Evolutionary conservation across 2,329 filamentous ascomycete genomes (phyloP), one percentile per base, ranked within the genome.

Genomic region (Calonectria honghensis): DNA sequence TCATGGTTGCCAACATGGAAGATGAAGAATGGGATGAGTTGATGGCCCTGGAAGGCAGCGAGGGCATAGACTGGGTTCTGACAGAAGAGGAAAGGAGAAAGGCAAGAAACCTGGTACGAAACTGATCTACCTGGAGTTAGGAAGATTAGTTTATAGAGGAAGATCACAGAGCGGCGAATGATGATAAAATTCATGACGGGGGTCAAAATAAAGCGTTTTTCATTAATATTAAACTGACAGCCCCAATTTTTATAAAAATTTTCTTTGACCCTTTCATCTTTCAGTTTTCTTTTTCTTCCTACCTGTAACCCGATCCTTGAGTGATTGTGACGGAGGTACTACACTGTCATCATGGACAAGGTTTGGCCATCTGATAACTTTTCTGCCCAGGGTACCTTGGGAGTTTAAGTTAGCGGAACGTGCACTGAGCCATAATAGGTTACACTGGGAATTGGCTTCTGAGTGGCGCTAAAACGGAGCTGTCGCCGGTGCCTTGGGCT

Each of bases 1-100:
- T 94, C 72, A 92, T 97, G 88, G 92, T 98, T 20, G 93, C 96
- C 83, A 96, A 96, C 79, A 97, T 98, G 95, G 96, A 98, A 83
- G 95, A 97, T 41, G 96, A 98, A 73, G 96, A 98, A 85, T 98
- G 96, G 94, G 94, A 96, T 63, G 95, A 97, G 84, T 85, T 96
- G 50, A 81, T 85, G 9, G 85, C 89, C 51, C 73, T 83, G 31
- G 85, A 88, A 39, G 89, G 87, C 45, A 90, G 92, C 16, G 93
- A 91, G 65, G 94, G 91, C 14, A 92, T 97, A 81, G 89, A 90
- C 66, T 96, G 94, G 94, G 90, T 93, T 59, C 80, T 96, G 76
- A 93, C 89, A 73, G 89, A 90, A 52, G 95, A 96, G 72, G 96
- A 98, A 86, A 92, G 94, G 83, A 89, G 88, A 77, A 91, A 91